These are phyloP conservation scores for Canavalia ensiformis DNA, from an alignment of 306 rosid species.

Conservation along the genomic window DNA sequence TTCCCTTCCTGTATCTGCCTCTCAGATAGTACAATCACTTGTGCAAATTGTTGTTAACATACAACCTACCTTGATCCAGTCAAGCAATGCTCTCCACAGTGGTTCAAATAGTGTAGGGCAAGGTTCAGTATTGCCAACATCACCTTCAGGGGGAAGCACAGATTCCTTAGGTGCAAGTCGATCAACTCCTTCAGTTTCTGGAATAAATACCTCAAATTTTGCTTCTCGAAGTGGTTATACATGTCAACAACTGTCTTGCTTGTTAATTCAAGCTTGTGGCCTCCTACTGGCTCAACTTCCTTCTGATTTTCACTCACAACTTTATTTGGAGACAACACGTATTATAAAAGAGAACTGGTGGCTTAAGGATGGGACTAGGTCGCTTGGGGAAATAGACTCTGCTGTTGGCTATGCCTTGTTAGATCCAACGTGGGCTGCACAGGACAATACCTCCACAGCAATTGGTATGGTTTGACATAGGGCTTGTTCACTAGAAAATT, in stretches of 20 bases:
- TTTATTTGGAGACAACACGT: constrained; percentile 90
- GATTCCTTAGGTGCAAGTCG: constrained; percentile 93
- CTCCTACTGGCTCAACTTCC: constrained; percentile 97
- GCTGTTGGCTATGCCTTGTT: constrained; percentile 97
- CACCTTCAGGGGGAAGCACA: constrained; percentile 99
- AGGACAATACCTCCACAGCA: constrained; percentile 98
- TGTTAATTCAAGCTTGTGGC: constrained; percentile 98
- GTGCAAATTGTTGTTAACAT: constrained; percentile 92
- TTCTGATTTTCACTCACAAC: constrained; percentile 86
- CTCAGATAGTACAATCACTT: constrained; percentile 88
- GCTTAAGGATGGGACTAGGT: constrained; percentile 85
- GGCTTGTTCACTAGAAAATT: constrained; percentile 9
- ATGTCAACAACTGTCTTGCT: constrained; percentile 92
- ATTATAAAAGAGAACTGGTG: constrained; percentile 98
- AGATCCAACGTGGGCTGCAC: constrained; percentile 99
- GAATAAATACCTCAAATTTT: constrained; percentile 87
- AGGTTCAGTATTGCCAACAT: constrained; percentile 88
- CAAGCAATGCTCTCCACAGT: constrained; percentile 82
- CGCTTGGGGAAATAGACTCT: constrained; percentile 85
- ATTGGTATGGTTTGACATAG: constrained; percentile 68
- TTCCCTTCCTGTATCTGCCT: constrained; percentile 90
- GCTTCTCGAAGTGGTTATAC: constrained; percentile 97
- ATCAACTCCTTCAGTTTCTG: constrained; percentile 83
- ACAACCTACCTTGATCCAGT: constrained; percentile 91
- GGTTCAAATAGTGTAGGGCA: constrained; percentile 83